These are phyloP conservation scores for Lunasporangiospora selenospora DNA, from an alignment of 192 early-diverging fungal genomes.

Conservation along the genomic window DNA sequence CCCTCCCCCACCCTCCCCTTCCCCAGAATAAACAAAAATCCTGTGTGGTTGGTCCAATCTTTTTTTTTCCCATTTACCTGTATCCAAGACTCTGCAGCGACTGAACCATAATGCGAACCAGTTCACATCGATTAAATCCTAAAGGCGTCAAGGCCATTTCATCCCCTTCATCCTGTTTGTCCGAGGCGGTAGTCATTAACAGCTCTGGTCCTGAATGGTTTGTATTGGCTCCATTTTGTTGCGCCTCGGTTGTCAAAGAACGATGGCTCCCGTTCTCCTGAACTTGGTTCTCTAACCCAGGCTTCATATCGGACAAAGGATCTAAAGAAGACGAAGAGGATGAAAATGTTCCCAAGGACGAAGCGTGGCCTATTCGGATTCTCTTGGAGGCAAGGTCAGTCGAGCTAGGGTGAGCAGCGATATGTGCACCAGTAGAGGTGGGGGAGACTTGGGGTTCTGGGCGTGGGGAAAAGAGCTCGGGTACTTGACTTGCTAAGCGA, in stretches of 20 bases:
- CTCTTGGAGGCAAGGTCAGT: conserved; percentile 10
- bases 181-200: background rate
- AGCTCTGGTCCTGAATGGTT: conserved; percentile 9
- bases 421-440: background rate
- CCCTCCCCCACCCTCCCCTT: too few relatives aligned
- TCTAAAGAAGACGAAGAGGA: conserved; percentile 1
- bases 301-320: conserved; percentile 25
- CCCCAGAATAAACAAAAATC: too few relatives aligned
- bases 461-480: conserved; percentile 1
- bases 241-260: background rate
- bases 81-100: conserved; percentile 84
- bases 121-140: conserved; percentile 63
- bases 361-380: conserved; percentile 5
- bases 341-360: background rate
- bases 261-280: conserved; percentile 13
- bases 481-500: conserved; percentile 29
- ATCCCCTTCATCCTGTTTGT: background rate
- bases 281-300: conserved; percentile 8
- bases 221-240: conserved; percentile 10
- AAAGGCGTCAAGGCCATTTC: conserved; percentile 8
- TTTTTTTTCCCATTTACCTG: conserved; percentile 68
- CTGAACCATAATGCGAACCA: conserved; percentile 90
- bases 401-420: background rate
- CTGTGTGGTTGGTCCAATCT: too few relatives aligned
- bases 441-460: background rate